Conservation (phyloP, 495 filamentous ascomycete species). For the Letharia lupina region DNA sequence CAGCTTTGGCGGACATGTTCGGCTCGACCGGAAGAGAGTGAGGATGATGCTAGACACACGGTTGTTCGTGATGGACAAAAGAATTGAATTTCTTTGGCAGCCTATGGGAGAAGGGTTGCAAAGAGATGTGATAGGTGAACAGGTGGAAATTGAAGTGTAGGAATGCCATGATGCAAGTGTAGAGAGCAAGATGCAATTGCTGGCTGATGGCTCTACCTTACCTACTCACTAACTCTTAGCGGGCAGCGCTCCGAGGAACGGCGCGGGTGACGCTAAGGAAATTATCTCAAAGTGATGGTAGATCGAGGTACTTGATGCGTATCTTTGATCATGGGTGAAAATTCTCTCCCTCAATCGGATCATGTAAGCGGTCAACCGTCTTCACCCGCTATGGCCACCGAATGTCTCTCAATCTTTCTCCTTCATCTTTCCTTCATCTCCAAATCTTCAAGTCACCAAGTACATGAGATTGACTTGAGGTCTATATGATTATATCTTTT, state of each 20-base stretch:
- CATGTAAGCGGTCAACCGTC: conserved; percentile 9
- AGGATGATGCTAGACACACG: no score
- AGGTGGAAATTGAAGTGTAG: no score
- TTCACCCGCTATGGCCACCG: conserved; percentile 1
- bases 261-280: background rate
- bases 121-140: no score
- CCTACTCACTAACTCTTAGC: background rate
- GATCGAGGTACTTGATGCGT: background rate
- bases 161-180: no score
- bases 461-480: no score
- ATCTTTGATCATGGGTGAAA: background rate
- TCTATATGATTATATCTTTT: background rate
- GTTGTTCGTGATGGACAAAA: no score
- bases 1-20: background rate
- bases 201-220: no score
- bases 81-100: no score
- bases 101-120: no score
- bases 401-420: conserved; percentile 7
- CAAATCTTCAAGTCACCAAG: background rate
- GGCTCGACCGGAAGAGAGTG: background rate
- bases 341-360: background rate
- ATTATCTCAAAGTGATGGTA: background rate
- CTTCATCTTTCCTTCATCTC: background rate
- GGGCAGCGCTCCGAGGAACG: background rate
- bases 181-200: background rate